phyloP scores from a whole-genome alignment of 169 alveolate species.

The Plasmodium adleri region DNA sequence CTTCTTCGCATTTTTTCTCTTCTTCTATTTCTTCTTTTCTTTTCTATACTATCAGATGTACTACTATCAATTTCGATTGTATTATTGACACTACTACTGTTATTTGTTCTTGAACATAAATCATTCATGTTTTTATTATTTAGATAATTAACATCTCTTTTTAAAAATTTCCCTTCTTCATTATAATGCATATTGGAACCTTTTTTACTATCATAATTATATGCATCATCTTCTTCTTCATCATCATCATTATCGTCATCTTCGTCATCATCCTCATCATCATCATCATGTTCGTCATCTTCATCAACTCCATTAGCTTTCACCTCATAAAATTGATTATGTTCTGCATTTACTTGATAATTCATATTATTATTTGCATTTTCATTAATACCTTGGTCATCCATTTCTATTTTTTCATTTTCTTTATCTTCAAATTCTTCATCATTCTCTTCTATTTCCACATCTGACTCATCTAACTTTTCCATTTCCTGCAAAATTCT shows the following conservation, averaged over 20 bases:
- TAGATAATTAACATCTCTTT: background rate
- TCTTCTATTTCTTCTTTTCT: slow-evolving; percentile 13
- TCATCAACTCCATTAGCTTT: slow-evolving; percentile 3
- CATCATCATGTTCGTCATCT: slow-evolving; percentile 15
- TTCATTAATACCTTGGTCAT: background rate
- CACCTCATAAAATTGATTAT: slow-evolving; percentile 1
- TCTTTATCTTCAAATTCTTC: background rate
- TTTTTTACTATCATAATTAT: background rate
- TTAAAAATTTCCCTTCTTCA: background rate
- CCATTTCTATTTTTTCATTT: background rate
- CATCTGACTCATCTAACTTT: background rate
- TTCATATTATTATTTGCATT: background rate
- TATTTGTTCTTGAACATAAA: background rate
- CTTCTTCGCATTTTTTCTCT: slow-evolving; percentile 9
- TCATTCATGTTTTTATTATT: slow-evolving; percentile 7
- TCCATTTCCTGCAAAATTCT: background rate
- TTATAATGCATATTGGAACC: background rate
- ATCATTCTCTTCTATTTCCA: background rate
- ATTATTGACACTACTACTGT: background rate
- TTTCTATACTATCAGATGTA: background rate
- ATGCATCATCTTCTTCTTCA: slow-evolving; percentile 8
- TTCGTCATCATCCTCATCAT: background rate
- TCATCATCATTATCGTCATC: background rate
- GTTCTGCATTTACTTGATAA: background rate
- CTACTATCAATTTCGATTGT: slow-evolving; percentile 6